Percentiles rank a stretch among this genome's conserved stretches.
phyloP scores from a whole-genome alignment of 2,329 filamentous ascomycete genomes.

The Diplodia sapinea region DNA sequence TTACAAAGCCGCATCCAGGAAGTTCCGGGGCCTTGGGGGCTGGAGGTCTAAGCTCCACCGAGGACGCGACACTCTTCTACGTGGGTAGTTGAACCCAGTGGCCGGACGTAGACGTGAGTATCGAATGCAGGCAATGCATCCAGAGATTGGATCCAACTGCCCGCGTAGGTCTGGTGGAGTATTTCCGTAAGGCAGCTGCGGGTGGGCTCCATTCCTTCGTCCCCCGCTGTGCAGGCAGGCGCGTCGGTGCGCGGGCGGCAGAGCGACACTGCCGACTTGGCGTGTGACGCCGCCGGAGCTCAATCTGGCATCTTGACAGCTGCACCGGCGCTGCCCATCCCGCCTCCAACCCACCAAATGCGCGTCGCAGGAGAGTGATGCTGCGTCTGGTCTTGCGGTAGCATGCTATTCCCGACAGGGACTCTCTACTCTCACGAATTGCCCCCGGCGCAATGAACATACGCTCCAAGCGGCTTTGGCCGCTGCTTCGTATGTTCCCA shows the following conservation, averaged over 20 bases:
- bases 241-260: not conserved
- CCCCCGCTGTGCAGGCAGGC: too few species aligned
- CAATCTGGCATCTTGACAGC: slow-evolving; percentile 30
- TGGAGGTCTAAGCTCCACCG: too few species aligned
- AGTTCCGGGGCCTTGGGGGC: too few species aligned
- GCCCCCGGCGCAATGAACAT: slow-evolving; percentile 27
- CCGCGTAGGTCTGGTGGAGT: too few species aligned
- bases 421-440: not conserved
- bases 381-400: slow-evolving; percentile 4
- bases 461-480: slow-evolving; percentile 29
- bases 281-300: slow-evolving; percentile 4
- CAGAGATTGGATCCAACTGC: too few species aligned
- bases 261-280: slow-evolving; percentile 13
- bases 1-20: slow-evolving; percentile 20
- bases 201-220: too few species aligned
- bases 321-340: not conserved
- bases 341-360: not conserved
- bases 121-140: too few species aligned
- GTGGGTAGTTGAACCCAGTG: too few species aligned
- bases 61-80: too few species aligned
- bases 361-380: slow-evolving; percentile 25
- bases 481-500: slow-evolving; percentile 29
- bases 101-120: too few species aligned
- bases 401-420: slow-evolving; percentile 13
- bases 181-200: too few species aligned